Percentiles rank a stretch among this genome's conserved stretches.
Evolutionary conservation across 768 basidiomycete species (phyloP).

Genomic region (Rossbeevera mucosa): DNA sequence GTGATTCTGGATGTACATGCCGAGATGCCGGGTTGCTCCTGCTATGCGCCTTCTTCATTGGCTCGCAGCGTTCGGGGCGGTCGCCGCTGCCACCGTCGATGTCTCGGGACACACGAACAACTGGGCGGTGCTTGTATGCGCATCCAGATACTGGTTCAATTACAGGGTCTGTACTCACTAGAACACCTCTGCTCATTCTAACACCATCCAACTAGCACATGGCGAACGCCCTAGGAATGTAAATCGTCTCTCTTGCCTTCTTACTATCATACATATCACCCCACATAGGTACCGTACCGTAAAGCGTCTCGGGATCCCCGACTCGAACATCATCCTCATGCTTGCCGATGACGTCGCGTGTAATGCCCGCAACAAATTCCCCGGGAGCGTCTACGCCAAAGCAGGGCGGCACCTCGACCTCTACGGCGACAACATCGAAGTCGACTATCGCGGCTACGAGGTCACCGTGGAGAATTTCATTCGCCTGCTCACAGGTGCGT

Average conservation of each 20-base stretch:
- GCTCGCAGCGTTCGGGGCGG: slow-evolving; percentile 31
- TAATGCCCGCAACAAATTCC: slow-evolving; percentile 86
- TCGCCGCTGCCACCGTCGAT: slow-evolving; percentile 29
- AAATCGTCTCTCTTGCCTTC: slow-evolving; percentile 16
- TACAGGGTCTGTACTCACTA: slow-evolving; percentile 61
- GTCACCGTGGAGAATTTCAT: slow-evolving; percentile 97
- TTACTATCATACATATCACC: slow-evolving; percentile 2
- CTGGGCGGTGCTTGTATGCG: slow-evolving; percentile 95
- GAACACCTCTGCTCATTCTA: neutral
- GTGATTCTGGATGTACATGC: neutral
- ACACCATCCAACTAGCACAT: slow-evolving; percentile 71
- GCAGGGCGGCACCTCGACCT: slow-evolving; percentile 76
- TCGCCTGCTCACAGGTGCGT: slow-evolving; percentile 81
- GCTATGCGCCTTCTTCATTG: slow-evolving; percentile 27
- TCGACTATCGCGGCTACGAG: slow-evolving; percentile 97
- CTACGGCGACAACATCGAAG: slow-evolving; percentile 96
- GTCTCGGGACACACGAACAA: slow-evolving; percentile 84
- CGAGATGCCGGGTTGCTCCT: slow-evolving; percentile 25
- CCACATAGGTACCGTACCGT: slow-evolving; percentile 88
- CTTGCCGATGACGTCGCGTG: slow-evolving; percentile 95
- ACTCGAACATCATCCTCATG: slow-evolving; percentile 99
- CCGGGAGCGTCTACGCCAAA: slow-evolving; percentile 91
- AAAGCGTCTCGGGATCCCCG: slow-evolving; percentile 95
- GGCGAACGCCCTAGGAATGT: slow-evolving; percentile 98
- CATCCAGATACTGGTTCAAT: slow-evolving; percentile 98